Conservation (phyloP, 257 asterid genomes). For the Mitragyna speciosa region DNA sequence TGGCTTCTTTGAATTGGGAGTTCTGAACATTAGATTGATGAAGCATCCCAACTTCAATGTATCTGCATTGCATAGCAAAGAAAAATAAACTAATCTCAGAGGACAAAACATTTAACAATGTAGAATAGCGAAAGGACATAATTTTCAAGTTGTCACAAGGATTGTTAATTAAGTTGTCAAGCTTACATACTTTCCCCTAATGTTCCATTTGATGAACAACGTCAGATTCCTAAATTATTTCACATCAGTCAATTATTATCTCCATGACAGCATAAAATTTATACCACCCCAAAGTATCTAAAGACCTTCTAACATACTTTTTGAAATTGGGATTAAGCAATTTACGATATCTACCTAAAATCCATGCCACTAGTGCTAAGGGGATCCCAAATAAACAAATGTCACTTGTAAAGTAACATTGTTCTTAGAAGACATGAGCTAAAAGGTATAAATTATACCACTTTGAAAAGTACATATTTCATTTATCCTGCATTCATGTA, state of each 20-base stretch:
- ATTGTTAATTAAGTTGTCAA: not conserved
- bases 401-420: no score
- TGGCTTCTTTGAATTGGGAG: not conserved
- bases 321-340: not conserved
- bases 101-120: not conserved
- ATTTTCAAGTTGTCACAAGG: not conserved
- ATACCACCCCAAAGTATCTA: not conserved
- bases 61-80: not conserved
- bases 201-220: not conserved
- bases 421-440: no score
- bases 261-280: not conserved
- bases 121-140: not conserved
- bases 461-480: not conserved
- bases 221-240: not conserved
- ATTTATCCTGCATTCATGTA: not conserved
- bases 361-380: not conserved
- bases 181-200: not conserved
- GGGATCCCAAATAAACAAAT: not conserved
- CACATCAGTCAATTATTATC: not conserved
- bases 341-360: not conserved
- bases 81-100: not conserved
- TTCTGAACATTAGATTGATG: not conserved
- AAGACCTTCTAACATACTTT: not conserved
- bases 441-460: no score
- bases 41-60: not conserved